A percentile compares a stretch with the other conserved stretches of the same genome.
These are phyloP conservation scores for Physcomitrium patens DNA, from an alignment of 225 moss, liverwort and hornwort species.

Conservation along the genomic window DNA sequence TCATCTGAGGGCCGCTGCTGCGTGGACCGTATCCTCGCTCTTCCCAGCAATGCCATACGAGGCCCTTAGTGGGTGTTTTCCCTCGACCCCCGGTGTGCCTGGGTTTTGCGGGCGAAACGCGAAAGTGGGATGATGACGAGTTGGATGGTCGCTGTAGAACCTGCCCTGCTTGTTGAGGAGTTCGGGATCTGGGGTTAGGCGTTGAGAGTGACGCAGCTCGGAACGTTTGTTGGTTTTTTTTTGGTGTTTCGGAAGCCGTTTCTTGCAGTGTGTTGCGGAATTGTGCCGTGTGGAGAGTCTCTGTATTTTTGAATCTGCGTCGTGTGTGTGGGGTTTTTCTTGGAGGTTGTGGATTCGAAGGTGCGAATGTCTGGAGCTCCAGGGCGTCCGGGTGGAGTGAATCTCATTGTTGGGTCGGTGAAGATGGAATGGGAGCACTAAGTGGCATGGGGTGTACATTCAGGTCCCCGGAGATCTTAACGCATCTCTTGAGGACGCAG, in stretches of 20 bases:
- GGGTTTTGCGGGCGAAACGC: not conserved
- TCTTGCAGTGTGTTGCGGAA: too few species aligned
- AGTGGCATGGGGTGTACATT: slow-evolving; percentile 34
- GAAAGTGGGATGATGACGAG: not conserved
- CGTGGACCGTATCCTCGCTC: too few species aligned
- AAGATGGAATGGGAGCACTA: not conserved
- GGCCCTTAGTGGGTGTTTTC: too few species aligned
- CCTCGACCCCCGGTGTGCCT: not conserved
- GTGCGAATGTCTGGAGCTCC: not conserved
- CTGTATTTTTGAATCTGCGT: slow-evolving; percentile 10
- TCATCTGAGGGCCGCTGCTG: not conserved
- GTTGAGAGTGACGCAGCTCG: too few species aligned
- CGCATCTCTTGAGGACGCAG: slow-evolving; percentile 7
- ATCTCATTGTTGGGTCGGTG: not conserved
- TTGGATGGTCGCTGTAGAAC: not conserved
- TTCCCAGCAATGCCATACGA: too few species aligned
- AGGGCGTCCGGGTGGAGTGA: not conserved
- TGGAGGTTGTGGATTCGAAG: too few species aligned
- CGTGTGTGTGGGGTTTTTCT: not conserved
- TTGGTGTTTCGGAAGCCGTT: too few species aligned
- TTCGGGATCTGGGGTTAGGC: not conserved
- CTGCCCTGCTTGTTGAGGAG: too few species aligned
- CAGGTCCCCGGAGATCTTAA: slow-evolving; percentile 39
- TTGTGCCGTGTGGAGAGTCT: too few species aligned
- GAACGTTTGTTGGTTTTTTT: too few species aligned